Base-by-base conservation (phyloP, 148 eudicot species). In the Chenopodium berlandieri region DNA sequence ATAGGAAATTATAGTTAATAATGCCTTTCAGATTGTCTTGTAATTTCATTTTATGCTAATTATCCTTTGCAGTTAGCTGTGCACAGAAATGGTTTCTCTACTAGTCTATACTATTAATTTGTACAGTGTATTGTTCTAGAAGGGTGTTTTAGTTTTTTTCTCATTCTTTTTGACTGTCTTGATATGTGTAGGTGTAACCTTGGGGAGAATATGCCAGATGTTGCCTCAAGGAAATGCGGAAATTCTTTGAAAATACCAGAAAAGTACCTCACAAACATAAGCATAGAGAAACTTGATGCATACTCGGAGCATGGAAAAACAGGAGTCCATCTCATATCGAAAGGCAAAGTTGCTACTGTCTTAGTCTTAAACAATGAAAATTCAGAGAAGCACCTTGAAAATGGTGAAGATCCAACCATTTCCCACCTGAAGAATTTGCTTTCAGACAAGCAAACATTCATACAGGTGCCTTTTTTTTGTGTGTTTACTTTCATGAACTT, bases 271-370 rank as follows among this genome's bases (percentile, higher is more conserved):
- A 77, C 87, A 75, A 68, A 75, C 79, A 73, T 70, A 81, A 82
- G 84, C 54, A 50, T 50, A 77, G 86, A 86, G 76, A 83, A 77
- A 66, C 82, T 75, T 63, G 88, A 86, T 78, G 78, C 71, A 75
- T 86, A 72, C 83, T 78, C 80, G 37, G 77, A 82, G 70, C 85
- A 91, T 48, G 85, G 80, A 83, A 85, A 85, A 78, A 86, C 78
- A 46, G 93, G 98, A 69, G 80, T 71, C 78, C 82, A 74, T 69
- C 87, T 94, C 72, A 79, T 87, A 68, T 88, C 97, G 76, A 81
- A 87, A 77, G 95, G 97, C 79, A 94, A 93, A 78, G 85, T 89
- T 83, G 97, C 94, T 60, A 81, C 85, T 76, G 75, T 90, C 86
- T 82, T 94, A 71, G 82, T 86, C 47, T 56, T 92, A 86, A 81